Evolutionary conservation across 352 stramenopile genomes (phyloP).

Genomic region (Globisporangium rhizosaccharum): DNA sequence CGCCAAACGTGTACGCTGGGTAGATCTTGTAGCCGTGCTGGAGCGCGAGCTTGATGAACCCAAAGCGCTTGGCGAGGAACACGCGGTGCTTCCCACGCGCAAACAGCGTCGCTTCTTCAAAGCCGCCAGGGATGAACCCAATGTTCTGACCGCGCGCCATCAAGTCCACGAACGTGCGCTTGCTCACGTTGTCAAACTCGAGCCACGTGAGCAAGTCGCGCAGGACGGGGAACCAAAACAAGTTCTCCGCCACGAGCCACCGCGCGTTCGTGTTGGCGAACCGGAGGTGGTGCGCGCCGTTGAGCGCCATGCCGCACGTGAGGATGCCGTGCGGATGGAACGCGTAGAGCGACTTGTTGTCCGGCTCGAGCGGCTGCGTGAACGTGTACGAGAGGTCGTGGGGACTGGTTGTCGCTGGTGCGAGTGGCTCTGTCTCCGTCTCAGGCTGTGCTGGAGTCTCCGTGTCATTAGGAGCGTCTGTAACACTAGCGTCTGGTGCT

Average conservation of each 20-base stretch:
- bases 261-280: slow-evolving; percentile 41
- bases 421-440: neutral
- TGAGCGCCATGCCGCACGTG: slow-evolving; percentile 45
- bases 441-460: slow-evolving; percentile 12
- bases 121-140: slow-evolving; percentile 87
- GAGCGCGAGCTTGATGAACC: slow-evolving; percentile 92
- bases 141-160: slow-evolving; percentile 59
- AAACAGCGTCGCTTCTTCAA: slow-evolving; percentile 92
- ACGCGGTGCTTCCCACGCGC: slow-evolving; percentile 78
- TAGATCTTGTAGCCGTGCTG: slow-evolving; percentile 88
- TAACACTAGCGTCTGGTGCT: too few relatives aligned
- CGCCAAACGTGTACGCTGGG: slow-evolving; percentile 91
- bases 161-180: slow-evolving; percentile 40
- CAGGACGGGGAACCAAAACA: slow-evolving; percentile 69
- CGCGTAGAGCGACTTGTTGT: slow-evolving; percentile 36
- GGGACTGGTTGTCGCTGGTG: neutral
- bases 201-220: slow-evolving; percentile 70
- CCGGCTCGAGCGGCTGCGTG: slow-evolving; percentile 27
- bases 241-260: slow-evolving; percentile 62
- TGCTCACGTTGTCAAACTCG: slow-evolving; percentile 46
- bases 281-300: slow-evolving; percentile 42
- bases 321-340: slow-evolving; percentile 72
- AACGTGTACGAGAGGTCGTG: slow-evolving; percentile 9
- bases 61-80: slow-evolving; percentile 87
- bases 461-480: neutral